Evolutionary conservation across 495 filamentous ascomycete species (phyloP).

Genomic region (Penicillium dipodomyicola): DNA sequence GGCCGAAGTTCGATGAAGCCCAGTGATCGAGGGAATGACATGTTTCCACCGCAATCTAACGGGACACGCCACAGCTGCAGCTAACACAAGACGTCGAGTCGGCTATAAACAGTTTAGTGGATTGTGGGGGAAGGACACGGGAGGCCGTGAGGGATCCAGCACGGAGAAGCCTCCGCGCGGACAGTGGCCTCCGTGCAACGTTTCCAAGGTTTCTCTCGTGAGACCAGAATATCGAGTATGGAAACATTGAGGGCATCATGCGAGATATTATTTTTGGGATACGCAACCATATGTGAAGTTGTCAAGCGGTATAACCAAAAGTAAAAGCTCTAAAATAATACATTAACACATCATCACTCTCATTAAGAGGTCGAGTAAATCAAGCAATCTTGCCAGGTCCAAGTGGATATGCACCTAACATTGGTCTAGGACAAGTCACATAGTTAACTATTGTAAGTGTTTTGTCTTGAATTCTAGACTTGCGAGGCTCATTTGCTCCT

Average conservation of each 20-base stretch:
- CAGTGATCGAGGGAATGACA: neutral
- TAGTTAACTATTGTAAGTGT: neutral
- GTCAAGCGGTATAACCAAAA: neutral
- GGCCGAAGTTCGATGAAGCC: neutral
- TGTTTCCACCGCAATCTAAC: neutral
- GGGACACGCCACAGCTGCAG: neutral
- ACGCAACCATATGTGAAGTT: neutral
- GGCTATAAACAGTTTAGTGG: constrained; percentile 13
- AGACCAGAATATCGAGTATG: neutral
- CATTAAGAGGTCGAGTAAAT: neutral
- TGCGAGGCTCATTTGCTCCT: neutral
- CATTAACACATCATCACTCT: neutral
- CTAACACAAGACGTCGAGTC: neutral
- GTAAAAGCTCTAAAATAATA: neutral
- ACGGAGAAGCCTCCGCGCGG: constrained; percentile 28
- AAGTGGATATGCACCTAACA: neutral
- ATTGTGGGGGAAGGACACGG: constrained; percentile 19
- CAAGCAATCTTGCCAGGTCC: neutral
- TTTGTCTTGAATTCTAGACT: constrained; percentile 2
- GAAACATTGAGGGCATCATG: neutral
- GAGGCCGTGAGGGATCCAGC: constrained; percentile 25
- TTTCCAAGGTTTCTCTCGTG: neutral
- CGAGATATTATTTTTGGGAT: neutral
- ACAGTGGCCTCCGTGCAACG: constrained; percentile 3
- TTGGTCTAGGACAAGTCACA: neutral